Conservation (phyloP, 2,329 filamentous ascomycete species). For the Rhexocercosporidium sp. region DNA sequence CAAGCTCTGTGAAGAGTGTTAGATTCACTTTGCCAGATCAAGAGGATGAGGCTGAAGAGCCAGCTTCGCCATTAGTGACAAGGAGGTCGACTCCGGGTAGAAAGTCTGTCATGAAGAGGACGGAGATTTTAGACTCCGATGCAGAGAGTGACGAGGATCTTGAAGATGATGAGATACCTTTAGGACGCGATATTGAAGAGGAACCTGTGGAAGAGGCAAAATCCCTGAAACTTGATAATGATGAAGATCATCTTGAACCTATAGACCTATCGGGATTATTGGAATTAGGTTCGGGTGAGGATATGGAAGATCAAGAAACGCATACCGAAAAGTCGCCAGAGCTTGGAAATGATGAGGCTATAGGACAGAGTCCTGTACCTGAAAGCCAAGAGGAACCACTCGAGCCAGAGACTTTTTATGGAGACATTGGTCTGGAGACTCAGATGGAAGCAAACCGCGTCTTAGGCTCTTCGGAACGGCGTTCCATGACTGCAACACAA, state of each 20-base stretch:
- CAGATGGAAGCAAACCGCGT: slow-evolving; percentile 32
- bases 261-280: slow-evolving; percentile 7
- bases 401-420: slow-evolving; percentile 38
- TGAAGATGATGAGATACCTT: not conserved
- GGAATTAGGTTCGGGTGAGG: slow-evolving; percentile 13
- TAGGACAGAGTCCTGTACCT: not conserved
- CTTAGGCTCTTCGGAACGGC: not conserved
- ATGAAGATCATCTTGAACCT: not conserved
- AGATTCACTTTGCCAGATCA: slow-evolving; percentile 33
- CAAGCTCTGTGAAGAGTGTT: slow-evolving; percentile 39
- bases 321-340: not conserved
- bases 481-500: not conserved
- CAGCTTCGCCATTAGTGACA: not conserved
- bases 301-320: slow-evolving; percentile 4
- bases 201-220: not conserved
- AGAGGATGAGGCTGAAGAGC: slow-evolving; percentile 12
- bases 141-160: slow-evolving; percentile 31
- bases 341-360: not conserved
- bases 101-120: slow-evolving; percentile 16
- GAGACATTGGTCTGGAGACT: slow-evolving; percentile 37
- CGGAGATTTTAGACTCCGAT: slow-evolving; percentile 40
- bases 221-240: not conserved
- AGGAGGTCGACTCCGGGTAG: not conserved
- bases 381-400: slow-evolving; percentile 10
- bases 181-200: not conserved